phyloP scores from a whole-genome alignment of 169 alveolate genomes.

The Cryptosporidium tyzzeri region DNA sequence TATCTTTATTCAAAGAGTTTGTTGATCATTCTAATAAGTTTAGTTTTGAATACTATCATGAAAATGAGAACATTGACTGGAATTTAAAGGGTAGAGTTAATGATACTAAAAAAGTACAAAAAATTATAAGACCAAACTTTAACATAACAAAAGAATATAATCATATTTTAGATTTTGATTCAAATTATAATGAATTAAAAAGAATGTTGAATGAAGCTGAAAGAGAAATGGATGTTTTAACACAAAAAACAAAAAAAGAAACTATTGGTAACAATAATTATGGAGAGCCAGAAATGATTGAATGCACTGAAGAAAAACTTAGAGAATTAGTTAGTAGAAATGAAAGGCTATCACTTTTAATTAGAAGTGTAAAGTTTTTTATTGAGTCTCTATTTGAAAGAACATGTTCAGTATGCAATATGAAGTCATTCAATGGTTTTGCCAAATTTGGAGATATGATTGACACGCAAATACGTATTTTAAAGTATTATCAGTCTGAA shows the following conservation, averaged over 20 bases:
- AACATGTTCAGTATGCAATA: constrained; percentile 27
- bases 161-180: background rate
- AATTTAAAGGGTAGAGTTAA: background rate
- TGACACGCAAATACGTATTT: constrained; percentile 28
- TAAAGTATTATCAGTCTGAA: constrained; percentile 13
- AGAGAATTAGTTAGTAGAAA: background rate
- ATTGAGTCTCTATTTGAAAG: constrained; percentile 44
- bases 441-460: constrained; percentile 33
- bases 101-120: background rate
- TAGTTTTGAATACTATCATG: background rate
- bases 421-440: constrained; percentile 14
- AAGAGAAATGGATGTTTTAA: background rate
- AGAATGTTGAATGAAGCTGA: background rate
- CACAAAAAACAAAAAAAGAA: background rate
- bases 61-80: background rate
- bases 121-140: constrained; percentile 16
- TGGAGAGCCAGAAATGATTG: background rate
- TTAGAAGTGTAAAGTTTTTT: constrained; percentile 35
- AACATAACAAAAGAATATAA: constrained; percentile 2
- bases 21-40: constrained; percentile 55
- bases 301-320: constrained; percentile 1
- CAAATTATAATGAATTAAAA: constrained; percentile 14
- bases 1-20: constrained; percentile 28
- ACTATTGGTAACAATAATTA: background rate
- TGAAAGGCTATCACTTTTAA: constrained; percentile 8